Conservation (phyloP, 2,329 filamentous ascomycete species). For the Pseudogymnoascus verrucosus region DNA sequence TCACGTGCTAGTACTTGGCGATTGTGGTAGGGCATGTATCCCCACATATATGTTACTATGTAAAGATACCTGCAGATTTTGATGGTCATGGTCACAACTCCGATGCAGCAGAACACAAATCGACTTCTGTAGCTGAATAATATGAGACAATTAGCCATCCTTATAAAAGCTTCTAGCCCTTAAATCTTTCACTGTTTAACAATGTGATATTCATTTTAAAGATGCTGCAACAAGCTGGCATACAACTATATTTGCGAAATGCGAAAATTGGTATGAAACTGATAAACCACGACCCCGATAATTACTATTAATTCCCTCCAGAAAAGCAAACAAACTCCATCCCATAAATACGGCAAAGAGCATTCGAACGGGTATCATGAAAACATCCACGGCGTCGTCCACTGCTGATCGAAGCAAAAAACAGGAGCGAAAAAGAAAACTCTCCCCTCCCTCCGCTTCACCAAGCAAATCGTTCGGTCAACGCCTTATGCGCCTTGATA, state of each 20-base stretch:
- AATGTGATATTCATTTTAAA: neutral
- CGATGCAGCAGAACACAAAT: neutral
- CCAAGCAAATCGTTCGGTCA: neutral
- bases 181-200: neutral
- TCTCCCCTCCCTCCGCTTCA: no score
- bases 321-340: neutral
- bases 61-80: neutral
- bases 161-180: neutral
- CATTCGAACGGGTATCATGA: conserved; percentile 1
- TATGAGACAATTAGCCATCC: neutral
- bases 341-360: neutral
- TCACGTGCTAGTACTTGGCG: no score
- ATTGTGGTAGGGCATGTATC: no score
- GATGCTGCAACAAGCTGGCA: neutral
- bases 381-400: neutral
- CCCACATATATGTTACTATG: neutral
- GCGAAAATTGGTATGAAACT: neutral
- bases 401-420: neutral
- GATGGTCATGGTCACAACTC: no score
- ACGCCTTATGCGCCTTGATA: neutral
- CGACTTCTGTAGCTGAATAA: neutral
- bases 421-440: neutral
- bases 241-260: neutral
- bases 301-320: neutral
- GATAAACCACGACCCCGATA: neutral